A percentile compares a stretch with the other conserved stretches of the same genome.
These are phyloP conservation scores for Delphinella strobiligena DNA, from an alignment of 2,329 filamentous ascomycete species.

Conservation along the genomic window DNA sequence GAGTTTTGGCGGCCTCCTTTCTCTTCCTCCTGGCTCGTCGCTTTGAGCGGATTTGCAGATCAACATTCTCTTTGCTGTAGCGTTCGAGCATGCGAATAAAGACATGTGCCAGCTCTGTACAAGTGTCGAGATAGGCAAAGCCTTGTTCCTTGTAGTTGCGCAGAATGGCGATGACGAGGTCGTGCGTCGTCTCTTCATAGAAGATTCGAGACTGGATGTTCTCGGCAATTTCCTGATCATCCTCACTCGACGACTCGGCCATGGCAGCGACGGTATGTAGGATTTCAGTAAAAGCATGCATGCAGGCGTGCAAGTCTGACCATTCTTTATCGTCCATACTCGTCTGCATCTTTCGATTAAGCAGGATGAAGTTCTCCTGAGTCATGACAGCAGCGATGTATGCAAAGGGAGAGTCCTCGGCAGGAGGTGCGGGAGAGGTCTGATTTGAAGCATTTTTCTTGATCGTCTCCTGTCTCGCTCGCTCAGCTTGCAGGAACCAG, in stretches of 20 bases:
- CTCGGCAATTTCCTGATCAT: constrained; percentile 96
- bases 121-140: constrained; percentile 84
- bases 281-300: constrained; percentile 93
- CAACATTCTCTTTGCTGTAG: constrained; percentile 88
- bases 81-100: constrained; percentile 84
- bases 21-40: constrained; percentile 62
- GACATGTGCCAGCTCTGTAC: constrained; percentile 81
- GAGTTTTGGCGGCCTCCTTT: constrained; percentile 32
- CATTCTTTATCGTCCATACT: constrained; percentile 74
- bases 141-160: constrained; percentile 87
- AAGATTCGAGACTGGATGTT: constrained; percentile 97
- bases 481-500: constrained; percentile 77
- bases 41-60: constrained; percentile 82
- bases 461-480: constrained; percentile 48
- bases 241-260: constrained; percentile 68
- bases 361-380: constrained; percentile 84
- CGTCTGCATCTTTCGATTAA: constrained; percentile 72
- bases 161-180: constrained; percentile 68
- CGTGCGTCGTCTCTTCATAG: constrained; percentile 91
- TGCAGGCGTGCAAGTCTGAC: constrained; percentile 73
- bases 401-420: constrained; percentile 64
- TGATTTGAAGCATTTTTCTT: constrained; percentile 23
- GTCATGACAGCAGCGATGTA: constrained; percentile 82
- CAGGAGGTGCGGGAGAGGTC: neutral
- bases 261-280: constrained; percentile 80